These are phyloP conservation scores for Notholithocarpus densiflorus DNA, from an alignment of 306 rosid genomes.

Conservation along the genomic window DNA sequence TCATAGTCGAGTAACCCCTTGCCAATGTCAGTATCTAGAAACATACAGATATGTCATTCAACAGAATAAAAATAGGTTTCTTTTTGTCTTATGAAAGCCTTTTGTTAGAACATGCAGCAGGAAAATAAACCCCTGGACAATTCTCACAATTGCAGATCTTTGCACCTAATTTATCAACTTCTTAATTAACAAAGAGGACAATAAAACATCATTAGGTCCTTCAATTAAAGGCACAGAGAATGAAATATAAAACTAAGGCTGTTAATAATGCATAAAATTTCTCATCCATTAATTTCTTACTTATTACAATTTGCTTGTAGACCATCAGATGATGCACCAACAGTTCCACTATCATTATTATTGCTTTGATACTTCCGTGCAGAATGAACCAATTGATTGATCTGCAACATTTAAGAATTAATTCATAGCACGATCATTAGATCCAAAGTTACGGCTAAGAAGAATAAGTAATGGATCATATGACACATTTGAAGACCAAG, in stretches of 20 bases:
- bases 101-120: not conserved
- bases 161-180: not conserved
- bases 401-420: slow-evolving; percentile 16
- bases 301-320: slow-evolving; percentile 4
- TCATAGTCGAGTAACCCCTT: not conserved
- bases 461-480: not conserved
- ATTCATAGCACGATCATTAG: not conserved
- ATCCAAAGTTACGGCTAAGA: not conserved
- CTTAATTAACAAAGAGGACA: not conserved
- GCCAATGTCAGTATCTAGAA: not conserved
- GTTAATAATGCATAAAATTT: not conserved
- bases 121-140: not conserved
- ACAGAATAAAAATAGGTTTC: not conserved
- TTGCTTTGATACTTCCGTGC: slow-evolving; percentile 18
- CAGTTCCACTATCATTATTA: slow-evolving; percentile 3
- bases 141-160: not conserved
- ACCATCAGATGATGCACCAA: slow-evolving; percentile 8
- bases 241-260: not conserved
- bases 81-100: not conserved
- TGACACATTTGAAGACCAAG: not conserved
- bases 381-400: slow-evolving; percentile 31
- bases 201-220: not conserved
- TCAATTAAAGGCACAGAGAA: not conserved
- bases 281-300: slow-evolving; percentile 16
- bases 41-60: no score